phyloP scores from a whole-genome alignment of 2,329 filamentous ascomycete genomes.

The Colletotrichum trifolii region DNA sequence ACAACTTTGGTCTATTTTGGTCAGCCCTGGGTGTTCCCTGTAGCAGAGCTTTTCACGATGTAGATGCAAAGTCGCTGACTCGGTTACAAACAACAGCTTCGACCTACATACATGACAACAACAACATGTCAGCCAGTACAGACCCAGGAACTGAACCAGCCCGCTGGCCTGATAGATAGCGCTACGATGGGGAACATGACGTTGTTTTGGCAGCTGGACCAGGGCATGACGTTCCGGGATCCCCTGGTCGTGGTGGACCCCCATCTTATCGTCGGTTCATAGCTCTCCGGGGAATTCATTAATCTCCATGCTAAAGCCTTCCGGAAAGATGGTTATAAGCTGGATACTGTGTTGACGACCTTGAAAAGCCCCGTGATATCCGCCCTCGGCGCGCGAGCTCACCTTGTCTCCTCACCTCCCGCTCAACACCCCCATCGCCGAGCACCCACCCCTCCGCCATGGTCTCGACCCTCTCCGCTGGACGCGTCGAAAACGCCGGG shows the following conservation, averaged over 20 bases:
- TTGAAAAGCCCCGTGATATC: not conserved
- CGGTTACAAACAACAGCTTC: not conserved
- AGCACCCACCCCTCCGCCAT: slow-evolving; percentile 7
- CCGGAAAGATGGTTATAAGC: not conserved
- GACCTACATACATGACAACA: not conserved
- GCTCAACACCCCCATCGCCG: not conserved
- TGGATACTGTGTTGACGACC: not conserved
- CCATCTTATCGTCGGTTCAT: slow-evolving; percentile 30
- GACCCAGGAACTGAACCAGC: slow-evolving; percentile 4
- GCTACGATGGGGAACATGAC: slow-evolving; percentile 28
- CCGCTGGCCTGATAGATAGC: slow-evolving; percentile 4
- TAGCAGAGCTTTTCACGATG: not conserved
- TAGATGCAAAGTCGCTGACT: not conserved
- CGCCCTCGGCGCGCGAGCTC: not conserved
- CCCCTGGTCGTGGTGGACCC: slow-evolving; percentile 24
- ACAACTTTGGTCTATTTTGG: slow-evolving; percentile 20
- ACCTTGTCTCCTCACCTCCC: not conserved
- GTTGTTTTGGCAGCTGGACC: slow-evolving; percentile 16
- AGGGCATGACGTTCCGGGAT: slow-evolving; percentile 9
- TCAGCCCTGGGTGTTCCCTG: slow-evolving; percentile 15
- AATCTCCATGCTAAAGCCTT: not conserved
- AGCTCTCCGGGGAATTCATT: slow-evolving; percentile 1
- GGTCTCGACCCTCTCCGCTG: slow-evolving; percentile 36
- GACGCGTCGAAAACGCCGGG: slow-evolving; percentile 43
- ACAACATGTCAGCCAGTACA: not conserved